Percentiles rank a stretch among this genome's conserved stretches.
These are phyloP conservation scores for Glycine tomentella DNA, from an alignment of 306 rosid species.

Conservation along the genomic window DNA sequence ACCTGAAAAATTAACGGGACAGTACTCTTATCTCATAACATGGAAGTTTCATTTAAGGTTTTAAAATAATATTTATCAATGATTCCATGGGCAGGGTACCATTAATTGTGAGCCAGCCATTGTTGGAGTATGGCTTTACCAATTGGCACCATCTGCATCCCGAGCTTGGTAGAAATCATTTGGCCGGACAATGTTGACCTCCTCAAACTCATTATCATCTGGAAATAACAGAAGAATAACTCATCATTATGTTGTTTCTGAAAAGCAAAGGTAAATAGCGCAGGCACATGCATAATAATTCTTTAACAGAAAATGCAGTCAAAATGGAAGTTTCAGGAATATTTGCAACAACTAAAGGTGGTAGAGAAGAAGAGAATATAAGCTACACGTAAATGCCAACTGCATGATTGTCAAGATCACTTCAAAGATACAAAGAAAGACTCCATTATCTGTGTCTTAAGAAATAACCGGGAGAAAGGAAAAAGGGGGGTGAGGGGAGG, in stretches of 20 bases:
- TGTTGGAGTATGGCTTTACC: slow-evolving; percentile 54
- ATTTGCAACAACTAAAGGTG: neutral
- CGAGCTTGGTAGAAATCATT: slow-evolving; percentile 73
- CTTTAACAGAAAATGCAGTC: slow-evolving; percentile 19
- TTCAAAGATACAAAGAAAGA: neutral
- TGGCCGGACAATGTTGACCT: slow-evolving; percentile 69
- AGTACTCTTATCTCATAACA: slow-evolving; percentile 19
- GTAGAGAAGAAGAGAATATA: neutral
- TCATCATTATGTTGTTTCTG: slow-evolving; percentile 4
- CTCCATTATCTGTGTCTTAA: neutral
- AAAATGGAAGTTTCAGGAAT: neutral
- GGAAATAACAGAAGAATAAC: slow-evolving; percentile 38
- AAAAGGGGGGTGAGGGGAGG: too few species aligned
- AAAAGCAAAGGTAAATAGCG: slow-evolving; percentile 2
- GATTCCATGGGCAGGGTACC: slow-evolving; percentile 38
- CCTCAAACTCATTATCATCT: slow-evolving; percentile 92
- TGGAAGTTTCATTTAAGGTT: neutral
- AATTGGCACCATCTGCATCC: slow-evolving; percentile 70
- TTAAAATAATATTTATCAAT: slow-evolving; percentile 3
- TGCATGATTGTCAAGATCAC: slow-evolving; percentile 30
- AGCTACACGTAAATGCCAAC: neutral
- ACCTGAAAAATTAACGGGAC: slow-evolving; percentile 36
- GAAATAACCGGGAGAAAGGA: neutral
- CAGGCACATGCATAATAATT: slow-evolving; percentile 13
- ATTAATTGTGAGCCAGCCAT: slow-evolving; percentile 26